A percentile compares a stretch with the other conserved stretches of the same genome.
phyloP scores from a whole-genome alignment of 2,329 filamentous ascomycete genomes.

The Venturia pyrina region DNA sequence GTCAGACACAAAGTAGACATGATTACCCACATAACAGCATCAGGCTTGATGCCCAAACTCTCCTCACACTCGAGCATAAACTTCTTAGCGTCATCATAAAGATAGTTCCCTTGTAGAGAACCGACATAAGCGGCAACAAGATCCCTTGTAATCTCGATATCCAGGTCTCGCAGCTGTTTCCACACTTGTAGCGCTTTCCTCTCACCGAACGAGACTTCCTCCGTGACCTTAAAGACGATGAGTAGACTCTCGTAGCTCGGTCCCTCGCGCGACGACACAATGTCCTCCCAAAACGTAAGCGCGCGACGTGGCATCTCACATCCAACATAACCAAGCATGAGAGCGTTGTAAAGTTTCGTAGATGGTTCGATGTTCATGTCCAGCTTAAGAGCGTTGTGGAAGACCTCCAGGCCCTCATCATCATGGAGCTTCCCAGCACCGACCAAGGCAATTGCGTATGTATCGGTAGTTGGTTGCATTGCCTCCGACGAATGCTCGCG shows the following conservation, averaged over 20 bases:
- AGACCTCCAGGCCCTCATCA: constrained; percentile 56
- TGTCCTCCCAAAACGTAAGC: constrained; percentile 73
- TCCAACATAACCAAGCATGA: constrained; percentile 77
- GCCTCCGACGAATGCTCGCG: constrained; percentile 57
- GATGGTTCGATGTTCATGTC: constrained; percentile 69
- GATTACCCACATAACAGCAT: constrained; percentile 10
- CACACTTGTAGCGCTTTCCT: constrained; percentile 49
- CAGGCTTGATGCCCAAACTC: constrained; percentile 1
- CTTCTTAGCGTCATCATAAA: not conserved
- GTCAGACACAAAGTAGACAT: not conserved
- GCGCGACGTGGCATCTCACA: constrained; percentile 57
- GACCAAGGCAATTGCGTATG: constrained; percentile 69
- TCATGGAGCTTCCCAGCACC: constrained; percentile 57
- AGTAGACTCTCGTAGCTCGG: constrained; percentile 73
- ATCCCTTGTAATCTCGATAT: constrained; percentile 62
- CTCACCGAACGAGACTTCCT: constrained; percentile 43
- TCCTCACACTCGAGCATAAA: constrained; percentile 4
- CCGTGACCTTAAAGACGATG: constrained; percentile 71
- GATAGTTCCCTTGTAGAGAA: constrained; percentile 57
- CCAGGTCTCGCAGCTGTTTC: constrained; percentile 60
- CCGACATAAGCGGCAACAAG: constrained; percentile 71
- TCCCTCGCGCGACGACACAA: constrained; percentile 74
- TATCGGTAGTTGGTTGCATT: constrained; percentile 58
- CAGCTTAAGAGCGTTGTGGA: constrained; percentile 92
- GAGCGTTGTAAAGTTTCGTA: constrained; percentile 68